These are phyloP conservation scores for Fusarium odoratissimum DNA, from an alignment of 2,329 filamentous ascomycete genomes.

Conservation along the genomic window DNA sequence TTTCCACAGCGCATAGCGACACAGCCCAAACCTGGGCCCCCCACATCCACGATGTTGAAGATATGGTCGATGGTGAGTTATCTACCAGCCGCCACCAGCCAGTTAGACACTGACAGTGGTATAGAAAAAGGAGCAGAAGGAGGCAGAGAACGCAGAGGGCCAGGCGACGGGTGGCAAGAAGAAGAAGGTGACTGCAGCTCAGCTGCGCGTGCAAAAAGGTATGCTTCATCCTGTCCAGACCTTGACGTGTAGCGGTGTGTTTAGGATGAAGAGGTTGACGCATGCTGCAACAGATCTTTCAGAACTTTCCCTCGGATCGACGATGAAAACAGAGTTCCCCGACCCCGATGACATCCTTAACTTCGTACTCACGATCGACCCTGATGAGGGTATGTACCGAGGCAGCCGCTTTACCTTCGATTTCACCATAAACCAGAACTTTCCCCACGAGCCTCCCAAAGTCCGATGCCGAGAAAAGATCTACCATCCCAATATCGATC, in stretches of 20 bases:
- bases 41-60: constrained; percentile 83
- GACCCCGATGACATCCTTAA: constrained; percentile 88
- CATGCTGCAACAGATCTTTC: constrained; percentile 71
- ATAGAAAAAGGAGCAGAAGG: constrained; percentile 96
- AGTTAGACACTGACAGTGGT: constrained; percentile 40
- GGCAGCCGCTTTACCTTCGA: constrained; percentile 88
- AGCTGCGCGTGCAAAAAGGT: constrained; percentile 97
- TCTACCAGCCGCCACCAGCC: not conserved
- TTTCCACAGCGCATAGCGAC: constrained; percentile 16
- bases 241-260: not conserved
- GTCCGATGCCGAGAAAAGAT: constrained; percentile 98
- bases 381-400: constrained; percentile 90
- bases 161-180: constrained; percentile 82
- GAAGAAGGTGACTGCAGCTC: constrained; percentile 98
- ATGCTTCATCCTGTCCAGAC: constrained; percentile 31
- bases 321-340: constrained; percentile 84
- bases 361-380: constrained; percentile 83
- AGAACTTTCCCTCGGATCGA: constrained; percentile 80
- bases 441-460: constrained; percentile 97
- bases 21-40: constrained; percentile 41
- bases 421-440: constrained; percentile 93
- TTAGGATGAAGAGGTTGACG: constrained; percentile 15
- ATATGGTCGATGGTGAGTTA: constrained; percentile 94
- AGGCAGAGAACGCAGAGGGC: constrained; percentile 85
- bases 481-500: constrained; percentile 98